Percentiles rank a stretch among this genome's conserved stretches.
Conservation (phyloP, 768 basidiomycete genomes). For the Podaxis sp. region DNA sequence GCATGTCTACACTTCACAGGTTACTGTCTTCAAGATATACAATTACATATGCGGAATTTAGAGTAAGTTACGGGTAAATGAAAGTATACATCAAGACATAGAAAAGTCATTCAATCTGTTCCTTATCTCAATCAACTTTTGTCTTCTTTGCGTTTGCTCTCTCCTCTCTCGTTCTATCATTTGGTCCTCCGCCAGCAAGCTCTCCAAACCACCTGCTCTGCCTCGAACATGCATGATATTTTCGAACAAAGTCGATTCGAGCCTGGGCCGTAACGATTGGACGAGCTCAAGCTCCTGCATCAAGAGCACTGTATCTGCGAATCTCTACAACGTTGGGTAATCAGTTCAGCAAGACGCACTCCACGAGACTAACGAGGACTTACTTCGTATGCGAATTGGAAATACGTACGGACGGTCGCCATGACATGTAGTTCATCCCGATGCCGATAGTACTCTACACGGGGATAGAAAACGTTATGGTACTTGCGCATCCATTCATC, state of each 20-base stretch:
- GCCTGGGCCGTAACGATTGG: slow-evolving; percentile 27
- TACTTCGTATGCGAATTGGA: slow-evolving; percentile 51
- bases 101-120: slow-evolving; percentile 23
- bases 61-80: background rate
- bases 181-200: slow-evolving; percentile 38
- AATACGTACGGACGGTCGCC: slow-evolving; percentile 54
- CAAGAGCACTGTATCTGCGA: slow-evolving; percentile 50
- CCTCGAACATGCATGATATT: slow-evolving; percentile 16
- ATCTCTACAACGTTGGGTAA: slow-evolving; percentile 31
- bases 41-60: background rate
- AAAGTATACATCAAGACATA: background rate
- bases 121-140: slow-evolving; percentile 29
- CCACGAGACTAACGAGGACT: background rate
- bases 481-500: slow-evolving; percentile 18
- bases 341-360: background rate
- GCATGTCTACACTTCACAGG: too few relatives aligned
- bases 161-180: slow-evolving; percentile 24
- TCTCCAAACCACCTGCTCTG: slow-evolving; percentile 15
- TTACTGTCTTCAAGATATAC: too few relatives aligned
- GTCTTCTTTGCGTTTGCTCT: slow-evolving; percentile 22
- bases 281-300: slow-evolving; percentile 44
- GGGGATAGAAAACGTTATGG: background rate
- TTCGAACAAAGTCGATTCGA: slow-evolving; percentile 32
- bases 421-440: slow-evolving; percentile 45
- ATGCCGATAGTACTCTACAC: slow-evolving; percentile 2